Base-by-base conservation (phyloP, 495 filamentous ascomycete species). In the Neurospora sp. region DNA sequence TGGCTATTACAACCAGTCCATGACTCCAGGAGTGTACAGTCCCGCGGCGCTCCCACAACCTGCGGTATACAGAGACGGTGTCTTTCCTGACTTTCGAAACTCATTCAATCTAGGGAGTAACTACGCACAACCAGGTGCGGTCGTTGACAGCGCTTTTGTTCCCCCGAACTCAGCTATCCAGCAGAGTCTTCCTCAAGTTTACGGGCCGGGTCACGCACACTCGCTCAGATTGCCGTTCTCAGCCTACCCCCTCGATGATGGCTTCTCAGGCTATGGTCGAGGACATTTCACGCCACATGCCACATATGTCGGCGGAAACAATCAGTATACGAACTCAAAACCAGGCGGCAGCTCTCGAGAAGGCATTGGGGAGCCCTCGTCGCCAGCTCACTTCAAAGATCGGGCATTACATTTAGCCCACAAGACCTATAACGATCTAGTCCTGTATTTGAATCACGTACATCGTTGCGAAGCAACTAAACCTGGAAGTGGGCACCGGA, bases 401-500 rank as follows among this genome's bases (percentile, higher is more conserved):
- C 92, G 91, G 74, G 89, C 91, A 7, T 85, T 97, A 62, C 86
- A 90, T 19, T 94, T 92, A 89, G 96, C 96, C 39, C 93, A 98
- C 79, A 87, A 88, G 70, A 89, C 95, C 31, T 98, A 99, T 82
- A 89, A 94, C 43, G 93, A 97, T 76, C 88, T 99, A 4, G 83
- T 98, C 31, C 84, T 90, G 11, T 92, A 89, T 72, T 87, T 97
- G 10, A 90, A 95, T 69, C 88, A 90, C 72, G 86, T 81, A 11
- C 75, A 82, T 19, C 79, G 79, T 39, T 79, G 77, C 76, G 74
- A 69, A 70, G 69, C 21, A 73, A 79, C 7, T 74, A 78, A 28
- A 66, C 74, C 8, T 71, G 80, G 34, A 77, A 76, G 39, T 28
- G 77, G 28, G 70, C 77, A 28, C 81, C 81, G 1, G 77, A 72